Percentiles rank a stretch among this genome's conserved stretches.
Evolutionary conservation across 768 basidiomycete species (phyloP).

Genomic region (Podaxis sp.): DNA sequence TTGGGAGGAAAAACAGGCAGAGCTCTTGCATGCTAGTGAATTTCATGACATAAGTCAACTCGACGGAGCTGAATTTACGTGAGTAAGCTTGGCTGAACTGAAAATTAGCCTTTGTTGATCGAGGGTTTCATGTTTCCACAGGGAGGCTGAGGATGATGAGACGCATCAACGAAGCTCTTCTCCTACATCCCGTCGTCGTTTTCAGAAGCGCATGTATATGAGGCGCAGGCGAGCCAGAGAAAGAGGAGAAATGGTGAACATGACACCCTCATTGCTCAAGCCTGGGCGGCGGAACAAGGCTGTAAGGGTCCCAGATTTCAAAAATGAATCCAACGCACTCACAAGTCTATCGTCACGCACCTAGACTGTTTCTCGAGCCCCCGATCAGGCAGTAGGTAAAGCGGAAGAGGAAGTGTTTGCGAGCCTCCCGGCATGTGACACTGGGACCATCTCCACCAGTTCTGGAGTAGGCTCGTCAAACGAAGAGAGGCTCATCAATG

Average conservation of each 20-base stretch:
- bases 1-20: slow-evolving; percentile 46
- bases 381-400: not conserved
- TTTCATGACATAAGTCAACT: not conserved
- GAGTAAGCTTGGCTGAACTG: not conserved
- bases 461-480: not conserved
- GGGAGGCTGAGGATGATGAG: not conserved
- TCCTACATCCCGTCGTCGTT: slow-evolving; percentile 10
- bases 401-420: not conserved
- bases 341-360: not conserved
- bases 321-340: not conserved
- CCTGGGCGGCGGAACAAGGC: slow-evolving; percentile 1
- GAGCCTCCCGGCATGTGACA: not conserved
- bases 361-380: not conserved
- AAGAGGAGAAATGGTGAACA: slow-evolving; percentile 8
- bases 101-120: not conserved
- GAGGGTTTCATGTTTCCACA: not conserved
- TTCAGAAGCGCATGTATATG: slow-evolving; percentile 16
- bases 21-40: slow-evolving; percentile 25
- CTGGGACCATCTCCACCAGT: not conserved
- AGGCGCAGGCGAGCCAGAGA: slow-evolving; percentile 9
- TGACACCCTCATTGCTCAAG: not conserved
- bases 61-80: not conserved
- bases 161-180: slow-evolving; percentile 2
- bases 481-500: not conserved
- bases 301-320: not conserved